Evolutionary conservation across 768 basidiomycete species (phyloP).

Genomic region (Saitozyma sp.): DNA sequence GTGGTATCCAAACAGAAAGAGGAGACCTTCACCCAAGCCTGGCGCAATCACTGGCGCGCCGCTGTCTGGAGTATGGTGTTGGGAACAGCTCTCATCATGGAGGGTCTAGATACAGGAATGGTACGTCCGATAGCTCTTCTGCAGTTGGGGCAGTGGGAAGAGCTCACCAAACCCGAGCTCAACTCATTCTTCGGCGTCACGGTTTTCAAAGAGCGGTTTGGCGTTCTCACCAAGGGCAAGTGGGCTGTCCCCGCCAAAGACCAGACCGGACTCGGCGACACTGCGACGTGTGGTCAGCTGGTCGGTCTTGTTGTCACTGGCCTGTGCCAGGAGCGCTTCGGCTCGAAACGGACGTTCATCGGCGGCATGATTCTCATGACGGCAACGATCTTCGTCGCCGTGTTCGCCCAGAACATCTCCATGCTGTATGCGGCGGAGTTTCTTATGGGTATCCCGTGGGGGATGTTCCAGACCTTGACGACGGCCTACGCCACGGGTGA

Average conservation of each 20-base stretch:
- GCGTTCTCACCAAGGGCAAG: neutral
- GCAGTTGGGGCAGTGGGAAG: neutral
- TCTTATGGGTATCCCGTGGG: constrained; percentile 15
- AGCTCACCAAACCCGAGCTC: neutral
- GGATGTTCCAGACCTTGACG: constrained; percentile 29
- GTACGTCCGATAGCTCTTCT: neutral
- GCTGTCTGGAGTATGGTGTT: constrained; percentile 4
- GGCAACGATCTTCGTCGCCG: constrained; percentile 29
- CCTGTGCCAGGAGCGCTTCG: constrained; percentile 31
- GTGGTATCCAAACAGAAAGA: constrained; percentile 2
- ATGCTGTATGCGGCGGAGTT: constrained; percentile 20
- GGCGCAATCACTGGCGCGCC: constrained; percentile 5
- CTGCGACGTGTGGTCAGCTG: constrained; percentile 16
- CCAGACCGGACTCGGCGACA: constrained; percentile 14
- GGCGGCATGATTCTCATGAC: constrained; percentile 21
- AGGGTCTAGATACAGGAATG: constrained; percentile 25
- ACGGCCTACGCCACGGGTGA: constrained; percentile 36
- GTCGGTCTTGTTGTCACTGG: constrained; percentile 41
- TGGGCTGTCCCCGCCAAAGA: constrained; percentile 1
- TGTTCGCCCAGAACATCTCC: constrained; percentile 24
- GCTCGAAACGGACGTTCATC: constrained; percentile 25
- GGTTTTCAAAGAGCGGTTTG: constrained; percentile 1
- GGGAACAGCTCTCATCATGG: constrained; percentile 18
- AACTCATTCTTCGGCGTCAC: constrained; percentile 5
- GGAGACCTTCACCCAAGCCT: constrained; percentile 1